These are phyloP conservation scores for Favolaschia claudopus DNA, from an alignment of 768 basidiomycete species.

Conservation along the genomic window DNA sequence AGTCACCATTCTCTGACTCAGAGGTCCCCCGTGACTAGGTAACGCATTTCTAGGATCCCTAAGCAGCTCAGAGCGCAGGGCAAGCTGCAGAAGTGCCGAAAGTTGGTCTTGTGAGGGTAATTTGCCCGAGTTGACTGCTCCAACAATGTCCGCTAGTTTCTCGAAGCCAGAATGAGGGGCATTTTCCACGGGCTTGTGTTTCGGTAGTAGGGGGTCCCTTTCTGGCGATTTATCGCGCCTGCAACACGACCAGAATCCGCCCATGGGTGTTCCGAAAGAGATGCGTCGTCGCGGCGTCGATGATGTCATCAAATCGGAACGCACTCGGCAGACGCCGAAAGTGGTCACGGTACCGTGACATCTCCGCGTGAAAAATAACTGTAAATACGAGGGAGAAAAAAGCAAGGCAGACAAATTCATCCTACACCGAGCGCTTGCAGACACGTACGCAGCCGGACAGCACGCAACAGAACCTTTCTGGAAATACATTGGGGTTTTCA, in stretches of 20 bases:
- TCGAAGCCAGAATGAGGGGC: constrained; percentile 31
- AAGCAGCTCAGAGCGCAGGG: constrained; percentile 39
- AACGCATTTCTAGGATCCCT: constrained; percentile 4
- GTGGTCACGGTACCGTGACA: too few relatives aligned
- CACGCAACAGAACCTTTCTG: too few relatives aligned
- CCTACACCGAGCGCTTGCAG: too few relatives aligned
- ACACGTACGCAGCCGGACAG: too few relatives aligned
- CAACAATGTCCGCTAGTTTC: constrained; percentile 43
- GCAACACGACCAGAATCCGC: constrained; percentile 24
- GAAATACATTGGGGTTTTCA: too few relatives aligned
- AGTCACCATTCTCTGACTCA: constrained; percentile 38
- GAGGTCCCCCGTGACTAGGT: constrained; percentile 32
- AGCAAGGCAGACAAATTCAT: too few relatives aligned
- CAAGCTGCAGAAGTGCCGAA: constrained; percentile 31
- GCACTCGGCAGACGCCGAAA: too few relatives aligned
- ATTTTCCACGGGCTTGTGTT: background rate
- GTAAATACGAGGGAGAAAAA: too few relatives aligned
- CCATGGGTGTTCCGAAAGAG: constrained; percentile 15
- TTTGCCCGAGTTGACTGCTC: constrained; percentile 46
- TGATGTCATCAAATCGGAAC: too few relatives aligned
- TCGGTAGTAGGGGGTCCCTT: constrained; percentile 29
- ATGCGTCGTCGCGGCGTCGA: too few relatives aligned
- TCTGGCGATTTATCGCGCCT: constrained; percentile 24
- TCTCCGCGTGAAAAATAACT: too few relatives aligned
- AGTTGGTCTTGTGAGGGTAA: constrained; percentile 49